Evolutionary conservation across 1,284 basidiomycete genomes (phyloP).

Genomic region (Pseudomicrostroma phylloplanum): DNA sequence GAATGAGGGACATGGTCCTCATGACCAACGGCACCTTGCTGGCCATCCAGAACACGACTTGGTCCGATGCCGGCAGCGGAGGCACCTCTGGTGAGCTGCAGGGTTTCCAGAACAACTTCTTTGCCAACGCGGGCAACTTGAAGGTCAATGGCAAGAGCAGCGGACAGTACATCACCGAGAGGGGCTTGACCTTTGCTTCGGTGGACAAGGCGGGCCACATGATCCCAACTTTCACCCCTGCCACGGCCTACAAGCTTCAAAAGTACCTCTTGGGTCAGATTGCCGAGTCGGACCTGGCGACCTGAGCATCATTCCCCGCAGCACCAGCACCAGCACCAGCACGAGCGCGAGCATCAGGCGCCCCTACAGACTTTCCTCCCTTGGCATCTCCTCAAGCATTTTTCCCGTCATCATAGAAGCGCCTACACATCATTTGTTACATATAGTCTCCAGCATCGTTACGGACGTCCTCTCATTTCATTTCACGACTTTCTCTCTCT

Average conservation of each 20-base stretch:
- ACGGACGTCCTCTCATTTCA: too few relatives aligned
- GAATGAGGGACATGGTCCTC: constrained; percentile 34
- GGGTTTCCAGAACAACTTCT: constrained; percentile 32
- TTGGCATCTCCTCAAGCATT: too few relatives aligned
- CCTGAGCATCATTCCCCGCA: too few relatives aligned
- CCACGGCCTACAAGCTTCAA: constrained; percentile 29
- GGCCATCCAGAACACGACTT: constrained; percentile 47
- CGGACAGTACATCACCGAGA: constrained; percentile 27
- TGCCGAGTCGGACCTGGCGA: background rate
- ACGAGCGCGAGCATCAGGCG: too few relatives aligned
- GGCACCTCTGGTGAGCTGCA: constrained; percentile 19
- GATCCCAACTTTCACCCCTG: constrained; percentile 20
- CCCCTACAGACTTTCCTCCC: too few relatives aligned
- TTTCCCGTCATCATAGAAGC: too few relatives aligned
- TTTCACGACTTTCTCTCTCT: too few relatives aligned
- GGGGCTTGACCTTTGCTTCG: constrained; percentile 32
- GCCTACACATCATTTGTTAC: too few relatives aligned
- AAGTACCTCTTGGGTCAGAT: constrained; percentile 43
- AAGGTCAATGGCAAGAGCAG: constrained; percentile 19
- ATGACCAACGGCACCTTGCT: constrained; percentile 36
- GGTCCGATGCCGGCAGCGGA: constrained; percentile 13
- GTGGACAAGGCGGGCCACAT: constrained; percentile 24
- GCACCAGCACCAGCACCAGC: too few relatives aligned
- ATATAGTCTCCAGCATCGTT: too few relatives aligned
- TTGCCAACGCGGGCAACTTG: constrained; percentile 19